Evolutionary conservation across 148 eudicot species (phyloP).

Genomic region (Chenopodium album): DNA sequence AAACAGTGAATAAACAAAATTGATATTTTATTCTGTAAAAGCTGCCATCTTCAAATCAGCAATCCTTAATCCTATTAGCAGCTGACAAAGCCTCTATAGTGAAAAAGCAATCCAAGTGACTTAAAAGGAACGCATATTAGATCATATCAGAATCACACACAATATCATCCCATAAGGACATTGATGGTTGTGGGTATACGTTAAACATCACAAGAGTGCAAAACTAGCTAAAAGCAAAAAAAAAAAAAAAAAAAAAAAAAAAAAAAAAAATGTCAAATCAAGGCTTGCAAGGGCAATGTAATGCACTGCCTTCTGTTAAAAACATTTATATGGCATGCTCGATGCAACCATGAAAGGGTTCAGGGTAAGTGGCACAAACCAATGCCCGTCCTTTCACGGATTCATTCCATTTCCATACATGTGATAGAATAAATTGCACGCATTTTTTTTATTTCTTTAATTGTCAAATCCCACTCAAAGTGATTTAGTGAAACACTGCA

Average conservation of each 20-base stretch:
- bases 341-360: too few relatives aligned
- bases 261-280: background rate
- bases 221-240: background rate
- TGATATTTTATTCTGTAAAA: background rate
- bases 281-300: background rate
- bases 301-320: background rate
- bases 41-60: background rate
- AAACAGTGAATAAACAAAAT: conserved; percentile 9
- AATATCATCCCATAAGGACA: background rate
- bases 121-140: background rate
- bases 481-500: background rate
- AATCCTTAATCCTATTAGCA: conserved; percentile 12
- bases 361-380: background rate
- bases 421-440: background rate
- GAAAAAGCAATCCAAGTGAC: background rate
- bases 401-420: background rate
- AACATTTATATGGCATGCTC: too few relatives aligned
- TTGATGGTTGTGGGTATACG: background rate
- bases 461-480: background rate
- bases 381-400: background rate
- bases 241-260: too few relatives aligned
- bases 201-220: conserved; percentile 4
- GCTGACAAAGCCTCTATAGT: conserved; percentile 5
- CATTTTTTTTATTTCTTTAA: background rate
- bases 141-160: background rate